phyloP scores from a whole-genome alignment of 106 monocot genomes.

The Gastrodia elata region DNA sequence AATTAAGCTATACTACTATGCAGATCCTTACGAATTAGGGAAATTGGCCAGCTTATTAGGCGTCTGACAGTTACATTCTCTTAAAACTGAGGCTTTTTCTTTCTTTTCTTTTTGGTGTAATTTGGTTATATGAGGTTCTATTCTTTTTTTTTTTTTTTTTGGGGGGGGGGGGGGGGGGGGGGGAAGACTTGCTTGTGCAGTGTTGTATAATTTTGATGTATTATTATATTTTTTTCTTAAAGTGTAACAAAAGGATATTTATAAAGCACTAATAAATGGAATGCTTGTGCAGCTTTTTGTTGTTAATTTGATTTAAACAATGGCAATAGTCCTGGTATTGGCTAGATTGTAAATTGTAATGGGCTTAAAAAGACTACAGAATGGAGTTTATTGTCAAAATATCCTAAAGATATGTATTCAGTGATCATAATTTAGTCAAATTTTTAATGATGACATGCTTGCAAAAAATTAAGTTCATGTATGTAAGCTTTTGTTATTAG shows the following conservation, averaged over 20 bases:
- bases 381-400: too few species aligned
- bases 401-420: too few species aligned
- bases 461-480: too few species aligned
- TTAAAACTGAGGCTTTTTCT: background rate
- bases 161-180: too few species aligned
- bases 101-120: background rate
- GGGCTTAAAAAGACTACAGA: too few species aligned
- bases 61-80: conserved; percentile 16
- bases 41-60: conserved; percentile 55
- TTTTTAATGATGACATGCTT: too few species aligned
- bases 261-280: background rate
- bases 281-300: background rate
- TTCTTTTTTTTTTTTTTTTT: background rate
- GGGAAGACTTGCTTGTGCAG: too few species aligned
- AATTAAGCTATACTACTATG: conserved; percentile 79
- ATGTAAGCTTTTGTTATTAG: too few species aligned
- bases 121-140: background rate
- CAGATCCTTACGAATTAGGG: conserved; percentile 84
- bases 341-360: too few species aligned
- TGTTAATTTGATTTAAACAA: background rate
- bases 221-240: background rate
- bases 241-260: background rate
- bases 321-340: background rate
- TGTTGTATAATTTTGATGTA: background rate
- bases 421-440: too few species aligned